These are phyloP conservation scores for Chrysopogon serrulatus DNA, from an alignment of 176 grass and related monocot genomes.

Conservation along the genomic window DNA sequence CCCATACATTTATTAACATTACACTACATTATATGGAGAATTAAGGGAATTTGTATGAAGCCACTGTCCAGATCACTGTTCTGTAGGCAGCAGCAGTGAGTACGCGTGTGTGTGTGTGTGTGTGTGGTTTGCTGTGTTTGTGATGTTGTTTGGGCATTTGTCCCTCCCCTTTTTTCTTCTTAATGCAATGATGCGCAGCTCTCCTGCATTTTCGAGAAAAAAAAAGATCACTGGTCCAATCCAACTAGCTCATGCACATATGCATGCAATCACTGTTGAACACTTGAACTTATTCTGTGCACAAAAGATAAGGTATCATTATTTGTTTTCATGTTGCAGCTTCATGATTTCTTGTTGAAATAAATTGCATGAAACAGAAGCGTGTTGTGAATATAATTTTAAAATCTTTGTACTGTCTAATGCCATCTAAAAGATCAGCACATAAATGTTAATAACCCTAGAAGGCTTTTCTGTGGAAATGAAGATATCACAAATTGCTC, in stretches of 20 bases:
- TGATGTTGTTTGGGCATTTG: no score
- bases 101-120: no score
- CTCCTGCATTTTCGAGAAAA: no score
- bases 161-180: no score
- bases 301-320: not conserved
- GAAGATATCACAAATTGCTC: not conserved
- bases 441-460: not conserved
- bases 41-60: not conserved
- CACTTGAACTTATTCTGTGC: not conserved
- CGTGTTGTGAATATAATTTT: not conserved
- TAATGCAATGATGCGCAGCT: no score
- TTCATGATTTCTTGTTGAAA: not conserved
- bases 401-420: not conserved
- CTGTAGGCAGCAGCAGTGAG: no score
- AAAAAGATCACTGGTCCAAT: not conserved
- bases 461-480: not conserved
- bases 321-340: not conserved
- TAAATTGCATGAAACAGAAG: not conserved
- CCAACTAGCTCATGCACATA: not conserved
- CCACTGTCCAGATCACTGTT: not conserved
- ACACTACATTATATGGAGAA: not conserved
- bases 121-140: no score
- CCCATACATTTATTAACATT: not conserved
- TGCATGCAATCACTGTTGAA: not conserved
- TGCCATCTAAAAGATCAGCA: not conserved